These are phyloP conservation scores for Citrus inodora DNA, from an alignment of 345 rosid genomes.

Conservation along the genomic window DNA sequence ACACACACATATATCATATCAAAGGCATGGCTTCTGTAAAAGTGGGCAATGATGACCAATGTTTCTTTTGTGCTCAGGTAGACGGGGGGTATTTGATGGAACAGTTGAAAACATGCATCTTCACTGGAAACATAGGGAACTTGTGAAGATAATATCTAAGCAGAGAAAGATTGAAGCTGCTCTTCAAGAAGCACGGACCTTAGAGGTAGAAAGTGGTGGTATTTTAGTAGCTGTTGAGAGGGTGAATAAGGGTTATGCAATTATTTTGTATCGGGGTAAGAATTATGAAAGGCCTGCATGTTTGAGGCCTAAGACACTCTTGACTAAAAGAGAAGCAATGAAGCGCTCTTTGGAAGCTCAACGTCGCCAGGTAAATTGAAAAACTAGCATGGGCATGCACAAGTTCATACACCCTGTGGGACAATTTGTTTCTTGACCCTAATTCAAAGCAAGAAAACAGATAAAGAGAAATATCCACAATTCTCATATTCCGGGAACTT, in stretches of 20 bases:
- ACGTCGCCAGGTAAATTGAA: conserved; percentile 60
- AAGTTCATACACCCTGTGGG: neutral
- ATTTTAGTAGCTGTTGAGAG: conserved; percentile 77
- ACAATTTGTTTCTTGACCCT: neutral
- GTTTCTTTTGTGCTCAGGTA: conserved; percentile 53
- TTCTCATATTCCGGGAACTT: neutral
- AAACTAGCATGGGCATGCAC: neutral
- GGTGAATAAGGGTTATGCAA: conserved; percentile 83
- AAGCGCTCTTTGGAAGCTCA: conserved; percentile 81
- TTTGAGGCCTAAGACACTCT: conserved; percentile 80
- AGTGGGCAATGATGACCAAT: conserved; percentile 8
- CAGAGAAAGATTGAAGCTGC: conserved; percentile 56
- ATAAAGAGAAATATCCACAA: neutral
- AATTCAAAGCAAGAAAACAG: neutral
- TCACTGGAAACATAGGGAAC: conserved; percentile 98
- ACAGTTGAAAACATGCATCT: conserved; percentile 98
- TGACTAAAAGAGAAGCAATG: conserved; percentile 74
- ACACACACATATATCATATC: neutral
- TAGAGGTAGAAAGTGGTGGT: conserved; percentile 94
- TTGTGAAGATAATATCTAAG: conserved; percentile 75
- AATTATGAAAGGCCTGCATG: conserved; percentile 72
- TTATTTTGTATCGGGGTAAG: conserved; percentile 89
- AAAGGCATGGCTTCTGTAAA: neutral
- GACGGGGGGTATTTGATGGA: conserved; percentile 85
- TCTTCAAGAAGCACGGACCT: conserved; percentile 55